Conservation (phyloP, 176 grass and related monocot species). For the Triticum monococcum region DNA sequence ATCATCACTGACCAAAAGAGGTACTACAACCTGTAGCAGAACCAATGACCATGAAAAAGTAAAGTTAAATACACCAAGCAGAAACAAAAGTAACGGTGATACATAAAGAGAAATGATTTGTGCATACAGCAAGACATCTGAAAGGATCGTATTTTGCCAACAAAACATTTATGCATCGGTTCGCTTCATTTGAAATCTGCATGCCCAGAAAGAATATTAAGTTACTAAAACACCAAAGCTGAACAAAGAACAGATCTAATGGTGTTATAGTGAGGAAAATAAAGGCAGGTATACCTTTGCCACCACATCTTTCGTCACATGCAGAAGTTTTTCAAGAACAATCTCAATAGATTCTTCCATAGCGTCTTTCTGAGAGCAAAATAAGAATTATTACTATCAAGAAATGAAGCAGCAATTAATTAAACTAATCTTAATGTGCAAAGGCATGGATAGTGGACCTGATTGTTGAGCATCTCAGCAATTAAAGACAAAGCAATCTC, state of each 20-base stretch:
- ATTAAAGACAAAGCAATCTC: conserved; percentile 84
- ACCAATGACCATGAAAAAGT: conserved; percentile 34
- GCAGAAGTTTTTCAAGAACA: conserved; percentile 93
- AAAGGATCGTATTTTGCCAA: conserved; percentile 82
- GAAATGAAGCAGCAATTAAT: conserved; percentile 6
- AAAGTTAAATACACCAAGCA: conserved; percentile 22
- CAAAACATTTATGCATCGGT: conserved; percentile 74
- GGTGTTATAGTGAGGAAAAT: neutral
- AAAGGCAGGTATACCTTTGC: conserved; percentile 60
- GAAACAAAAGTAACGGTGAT: conserved; percentile 7
- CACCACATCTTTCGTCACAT: conserved; percentile 76
- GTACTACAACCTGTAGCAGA: conserved; percentile 74
- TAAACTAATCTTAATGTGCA: conserved; percentile 26
- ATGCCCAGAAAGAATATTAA: conserved; percentile 39
- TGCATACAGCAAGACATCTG: conserved; percentile 85
- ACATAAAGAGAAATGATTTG: conserved; percentile 18
- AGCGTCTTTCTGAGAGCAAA: conserved; percentile 70
- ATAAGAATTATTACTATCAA: conserved; percentile 31
- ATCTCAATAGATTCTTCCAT: conserved; percentile 97
- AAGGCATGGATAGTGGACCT: conserved; percentile 56
- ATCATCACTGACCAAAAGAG: conserved; percentile 89
- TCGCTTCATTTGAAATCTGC: conserved; percentile 94
- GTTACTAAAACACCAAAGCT: neutral
- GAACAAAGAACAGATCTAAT: neutral
- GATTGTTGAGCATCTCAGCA: conserved; percentile 87